phyloP scores from a whole-genome alignment of 2,329 filamentous ascomycete species.

The Thielaviopsis musarum region DNA sequence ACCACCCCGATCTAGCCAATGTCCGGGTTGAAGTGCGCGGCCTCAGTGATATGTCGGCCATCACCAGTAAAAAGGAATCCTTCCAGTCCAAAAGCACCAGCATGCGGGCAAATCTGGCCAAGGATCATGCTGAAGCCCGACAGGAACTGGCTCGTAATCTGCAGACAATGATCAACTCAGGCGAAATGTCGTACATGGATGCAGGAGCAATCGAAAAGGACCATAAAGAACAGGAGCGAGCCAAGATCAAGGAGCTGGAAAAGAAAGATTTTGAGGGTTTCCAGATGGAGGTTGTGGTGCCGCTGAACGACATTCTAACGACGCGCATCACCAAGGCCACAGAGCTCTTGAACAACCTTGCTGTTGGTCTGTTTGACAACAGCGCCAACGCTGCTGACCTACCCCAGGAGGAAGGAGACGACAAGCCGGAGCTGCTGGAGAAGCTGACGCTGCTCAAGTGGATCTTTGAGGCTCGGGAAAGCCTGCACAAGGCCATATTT shows the following conservation, averaged over 20 bases:
- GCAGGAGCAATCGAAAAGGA: constrained; percentile 69
- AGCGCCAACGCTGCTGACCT: constrained; percentile 58
- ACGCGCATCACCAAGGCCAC: constrained; percentile 58
- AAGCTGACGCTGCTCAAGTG: constrained; percentile 91
- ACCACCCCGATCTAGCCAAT: constrained; percentile 69
- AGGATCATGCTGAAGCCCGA: constrained; percentile 34
- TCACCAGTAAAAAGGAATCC: constrained; percentile 49
- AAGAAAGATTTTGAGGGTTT: constrained; percentile 74
- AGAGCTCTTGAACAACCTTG: constrained; percentile 33
- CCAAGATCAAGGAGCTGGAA: constrained; percentile 52
- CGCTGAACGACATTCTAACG: constrained; percentile 64
- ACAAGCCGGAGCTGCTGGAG: constrained; percentile 83
- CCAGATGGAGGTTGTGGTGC: constrained; percentile 66
- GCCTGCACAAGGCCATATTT: constrained; percentile 68
- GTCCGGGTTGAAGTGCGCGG: constrained; percentile 59
- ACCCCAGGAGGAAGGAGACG: constrained; percentile 87
- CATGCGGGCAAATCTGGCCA: constrained; percentile 36
- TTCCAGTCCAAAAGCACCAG: constrained; percentile 40
- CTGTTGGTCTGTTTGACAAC: constrained; percentile 7
- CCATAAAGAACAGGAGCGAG: constrained; percentile 51
- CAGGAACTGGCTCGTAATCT: constrained; percentile 56
- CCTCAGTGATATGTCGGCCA: constrained; percentile 56
- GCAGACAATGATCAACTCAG: constrained; percentile 59
- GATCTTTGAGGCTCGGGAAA: constrained; percentile 90
- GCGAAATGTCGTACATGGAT: constrained; percentile 66